phyloP scores from a whole-genome alignment of 306 rosid species.

The Vachellia collinsii region DNA sequence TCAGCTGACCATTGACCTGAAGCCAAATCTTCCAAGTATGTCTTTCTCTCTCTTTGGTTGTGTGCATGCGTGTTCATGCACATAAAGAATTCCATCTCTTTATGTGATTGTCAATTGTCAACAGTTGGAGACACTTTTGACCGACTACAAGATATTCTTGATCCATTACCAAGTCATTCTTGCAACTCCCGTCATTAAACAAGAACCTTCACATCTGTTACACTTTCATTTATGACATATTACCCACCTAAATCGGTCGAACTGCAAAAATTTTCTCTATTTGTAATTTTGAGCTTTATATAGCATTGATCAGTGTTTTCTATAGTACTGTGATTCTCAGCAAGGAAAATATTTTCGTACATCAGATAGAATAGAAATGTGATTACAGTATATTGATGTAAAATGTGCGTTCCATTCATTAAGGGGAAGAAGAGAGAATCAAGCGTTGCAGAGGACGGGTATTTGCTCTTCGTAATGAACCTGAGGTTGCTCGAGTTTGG shows the following conservation, averaged over 20 bases:
- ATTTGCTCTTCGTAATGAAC: constrained; percentile 67
- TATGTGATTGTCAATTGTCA: neutral
- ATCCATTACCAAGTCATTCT: neutral
- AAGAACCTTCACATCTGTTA: neutral
- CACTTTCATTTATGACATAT: neutral
- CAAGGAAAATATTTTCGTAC: constrained; percentile 7
- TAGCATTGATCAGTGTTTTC: neutral
- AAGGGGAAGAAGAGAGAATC: constrained; percentile 87
- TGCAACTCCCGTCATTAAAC: neutral
- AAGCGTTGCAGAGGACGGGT: constrained; percentile 74
- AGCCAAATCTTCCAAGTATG: constrained; percentile 84
- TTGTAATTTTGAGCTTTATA: neutral
- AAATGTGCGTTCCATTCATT: constrained; percentile 18
- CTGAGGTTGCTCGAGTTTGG: constrained; percentile 74
- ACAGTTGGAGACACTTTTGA: neutral
- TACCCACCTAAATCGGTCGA: neutral
- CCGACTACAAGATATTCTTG: neutral
- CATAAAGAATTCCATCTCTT: constrained; percentile 16
- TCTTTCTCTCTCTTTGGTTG: constrained; percentile 1
- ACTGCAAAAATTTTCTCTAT: neutral
- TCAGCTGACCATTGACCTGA: constrained; percentile 83
- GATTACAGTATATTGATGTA: constrained; percentile 16
- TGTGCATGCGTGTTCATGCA: neutral
- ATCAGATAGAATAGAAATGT: neutral
- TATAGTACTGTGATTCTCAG: neutral